A percentile compares a stretch with the other conserved stretches of the same genome.
phyloP scores from a whole-genome alignment of 1,284 basidiomycete species.

The Leccinum angustisporum region DNA sequence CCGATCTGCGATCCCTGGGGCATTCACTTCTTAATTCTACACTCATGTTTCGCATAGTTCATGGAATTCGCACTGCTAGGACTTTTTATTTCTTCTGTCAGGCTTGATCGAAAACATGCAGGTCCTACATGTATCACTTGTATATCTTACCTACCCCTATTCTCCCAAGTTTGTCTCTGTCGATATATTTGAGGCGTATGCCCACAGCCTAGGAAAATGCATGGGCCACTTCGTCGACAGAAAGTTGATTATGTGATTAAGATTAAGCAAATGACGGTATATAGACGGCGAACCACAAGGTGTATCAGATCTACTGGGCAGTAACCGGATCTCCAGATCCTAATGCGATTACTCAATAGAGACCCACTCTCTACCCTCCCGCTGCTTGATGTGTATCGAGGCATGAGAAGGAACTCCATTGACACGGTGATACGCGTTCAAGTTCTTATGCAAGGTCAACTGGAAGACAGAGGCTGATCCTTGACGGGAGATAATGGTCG shows the following conservation, averaged over 20 bases:
- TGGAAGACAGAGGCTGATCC: conserved; percentile 91
- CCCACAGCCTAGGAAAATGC: neutral
- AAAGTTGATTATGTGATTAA: conserved; percentile 16
- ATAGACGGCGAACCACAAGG: conserved; percentile 9
- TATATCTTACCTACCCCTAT: neutral
- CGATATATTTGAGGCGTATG: neutral
- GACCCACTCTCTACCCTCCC: conserved; percentile 31
- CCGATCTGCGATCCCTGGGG: conserved; percentile 27
- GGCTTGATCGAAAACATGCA: neutral
- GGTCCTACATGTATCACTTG: neutral
- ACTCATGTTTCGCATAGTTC: neutral
- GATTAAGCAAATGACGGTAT: conserved; percentile 32
- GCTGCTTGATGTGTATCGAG: conserved; percentile 60
- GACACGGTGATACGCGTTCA: conserved; percentile 92
- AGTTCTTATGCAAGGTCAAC: conserved; percentile 95
- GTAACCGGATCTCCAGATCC: neutral
- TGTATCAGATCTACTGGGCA: conserved; percentile 15
- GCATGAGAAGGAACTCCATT: conserved; percentile 76
- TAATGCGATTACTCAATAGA: conserved; percentile 23
- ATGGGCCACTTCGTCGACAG: neutral
- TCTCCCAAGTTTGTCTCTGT: neutral
- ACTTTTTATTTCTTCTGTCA: neutral
- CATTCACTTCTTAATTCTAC: conserved; percentile 24
- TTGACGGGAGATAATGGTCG: conserved; percentile 75
- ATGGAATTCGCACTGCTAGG: neutral